Conservation (phyloP, 2,329 filamentous ascomycete genomes). For the Monilinia vaccinii-corymbosi region DNA sequence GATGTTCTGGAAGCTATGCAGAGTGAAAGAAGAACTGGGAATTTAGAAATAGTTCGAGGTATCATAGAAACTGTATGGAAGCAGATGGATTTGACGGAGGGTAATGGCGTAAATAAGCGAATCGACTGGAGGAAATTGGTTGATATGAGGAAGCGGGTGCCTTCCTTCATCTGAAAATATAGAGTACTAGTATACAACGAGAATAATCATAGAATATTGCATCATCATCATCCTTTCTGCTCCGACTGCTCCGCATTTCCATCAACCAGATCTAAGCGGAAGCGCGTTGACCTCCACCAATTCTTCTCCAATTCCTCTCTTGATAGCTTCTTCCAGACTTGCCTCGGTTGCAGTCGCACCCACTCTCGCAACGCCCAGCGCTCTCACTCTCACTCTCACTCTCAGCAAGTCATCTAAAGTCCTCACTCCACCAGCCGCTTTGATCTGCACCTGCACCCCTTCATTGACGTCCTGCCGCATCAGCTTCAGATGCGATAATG, state of each 20-base stretch:
- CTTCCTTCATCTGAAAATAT: constrained; percentile 7
- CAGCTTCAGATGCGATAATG: constrained; percentile 40
- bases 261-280: background rate
- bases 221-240: background rate
- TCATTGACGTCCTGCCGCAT: constrained; percentile 40
- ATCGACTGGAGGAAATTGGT: constrained; percentile 10
- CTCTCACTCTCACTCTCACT: constrained; percentile 46
- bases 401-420: constrained; percentile 47
- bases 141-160: constrained; percentile 4
- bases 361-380: constrained; percentile 44
- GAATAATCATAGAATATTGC: background rate
- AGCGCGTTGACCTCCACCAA: constrained; percentile 15
- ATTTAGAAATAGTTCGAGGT: constrained; percentile 35
- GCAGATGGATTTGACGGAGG: constrained; percentile 33
- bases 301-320: constrained; percentile 36
- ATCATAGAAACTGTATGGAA: constrained; percentile 40
- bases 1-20: constrained; percentile 36
- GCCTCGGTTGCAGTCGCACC: constrained; percentile 45
- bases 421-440: constrained; percentile 48
- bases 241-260: background rate
- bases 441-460: constrained; percentile 44
- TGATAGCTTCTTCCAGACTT: constrained; percentile 46
- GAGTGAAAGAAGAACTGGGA: constrained; percentile 36
- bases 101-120: background rate
- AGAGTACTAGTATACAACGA: background rate